Conservation (phyloP, 495 filamentous ascomycete genomes). For the Lophiostoma macrostomum region DNA sequence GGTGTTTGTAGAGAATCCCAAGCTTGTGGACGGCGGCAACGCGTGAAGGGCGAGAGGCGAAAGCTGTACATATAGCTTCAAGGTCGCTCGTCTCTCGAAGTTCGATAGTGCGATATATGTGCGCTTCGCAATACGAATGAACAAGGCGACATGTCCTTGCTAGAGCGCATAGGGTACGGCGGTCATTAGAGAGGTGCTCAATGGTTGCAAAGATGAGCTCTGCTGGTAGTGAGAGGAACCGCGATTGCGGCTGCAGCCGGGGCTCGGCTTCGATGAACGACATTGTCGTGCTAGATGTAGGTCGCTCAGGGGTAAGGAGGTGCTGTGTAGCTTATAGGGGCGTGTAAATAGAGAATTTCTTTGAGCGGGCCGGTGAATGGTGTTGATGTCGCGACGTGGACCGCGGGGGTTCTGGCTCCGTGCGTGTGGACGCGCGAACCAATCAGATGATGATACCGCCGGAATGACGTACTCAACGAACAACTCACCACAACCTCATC, state of each 20-base stretch:
- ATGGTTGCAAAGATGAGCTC: slow-evolving; percentile 18
- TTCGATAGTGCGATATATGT: slow-evolving; percentile 17
- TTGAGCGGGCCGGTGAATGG: no score
- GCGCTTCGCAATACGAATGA: slow-evolving; percentile 8
- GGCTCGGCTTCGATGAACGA: no score
- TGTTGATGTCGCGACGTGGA: no score
- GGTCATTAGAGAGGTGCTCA: slow-evolving; percentile 5
- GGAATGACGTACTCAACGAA: no score
- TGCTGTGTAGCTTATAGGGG: no score
- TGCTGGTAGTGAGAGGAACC: slow-evolving; percentile 8
- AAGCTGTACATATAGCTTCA: slow-evolving; percentile 7
- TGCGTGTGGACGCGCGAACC: no score
- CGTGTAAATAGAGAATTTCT: no score
- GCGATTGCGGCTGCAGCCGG: slow-evolving; percentile 2
- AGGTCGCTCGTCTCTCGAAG: slow-evolving; percentile 14
- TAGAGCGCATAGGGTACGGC: slow-evolving; percentile 3
- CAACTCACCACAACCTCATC: no score
- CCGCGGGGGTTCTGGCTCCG: no score
- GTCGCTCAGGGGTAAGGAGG: no score
- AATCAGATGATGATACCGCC: no score
- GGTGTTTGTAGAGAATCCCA: slow-evolving; percentile 15
- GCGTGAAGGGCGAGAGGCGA: slow-evolving; percentile 8
- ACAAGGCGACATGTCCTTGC: slow-evolving; percentile 9
- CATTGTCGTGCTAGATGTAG: no score
- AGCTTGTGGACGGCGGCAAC: slow-evolving; percentile 14